Percentiles rank a stretch among this genome's conserved stretches.
Conservation (phyloP, 805 yeast genomes). For the Teunomyces cretensis region DNA sequence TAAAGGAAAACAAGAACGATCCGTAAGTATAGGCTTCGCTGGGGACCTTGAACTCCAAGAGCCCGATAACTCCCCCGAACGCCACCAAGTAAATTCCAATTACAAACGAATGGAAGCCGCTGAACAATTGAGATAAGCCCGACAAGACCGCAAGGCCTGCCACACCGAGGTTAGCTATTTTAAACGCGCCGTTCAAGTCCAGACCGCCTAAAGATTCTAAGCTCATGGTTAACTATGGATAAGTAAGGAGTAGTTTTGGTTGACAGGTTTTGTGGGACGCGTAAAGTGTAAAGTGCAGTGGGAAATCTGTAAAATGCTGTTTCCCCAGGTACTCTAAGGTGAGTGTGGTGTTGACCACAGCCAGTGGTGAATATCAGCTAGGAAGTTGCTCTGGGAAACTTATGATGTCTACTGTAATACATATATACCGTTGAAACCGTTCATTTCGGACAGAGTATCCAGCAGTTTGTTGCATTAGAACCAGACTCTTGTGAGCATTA, state of each 20-base stretch:
- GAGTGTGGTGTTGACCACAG: no score
- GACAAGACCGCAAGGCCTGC: conserved; percentile 52
- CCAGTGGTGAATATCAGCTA: no score
- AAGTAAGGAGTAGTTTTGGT: background rate
- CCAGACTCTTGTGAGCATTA: no score
- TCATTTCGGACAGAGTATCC: no score
- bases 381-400: no score
- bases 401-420: no score
- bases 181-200: conserved; percentile 48
- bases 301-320: background rate
- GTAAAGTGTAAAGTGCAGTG: background rate
- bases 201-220: conserved; percentile 43
- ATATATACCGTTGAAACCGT: no score
- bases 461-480: no score
- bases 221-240: conserved; percentile 29
- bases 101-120: conserved; percentile 52
- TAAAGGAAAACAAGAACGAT: conserved; percentile 64
- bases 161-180: conserved; percentile 52
- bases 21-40: conserved; percentile 64
- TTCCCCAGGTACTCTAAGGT: no score
- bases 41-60: conserved; percentile 54
- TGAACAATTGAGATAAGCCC: conserved; percentile 51
- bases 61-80: conserved; percentile 54
- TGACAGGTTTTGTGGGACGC: background rate
- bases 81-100: conserved; percentile 58